Evolutionary conservation across 1,139 yeast genomes (phyloP).

Genomic region (Yamadazyma buinensis): DNA sequence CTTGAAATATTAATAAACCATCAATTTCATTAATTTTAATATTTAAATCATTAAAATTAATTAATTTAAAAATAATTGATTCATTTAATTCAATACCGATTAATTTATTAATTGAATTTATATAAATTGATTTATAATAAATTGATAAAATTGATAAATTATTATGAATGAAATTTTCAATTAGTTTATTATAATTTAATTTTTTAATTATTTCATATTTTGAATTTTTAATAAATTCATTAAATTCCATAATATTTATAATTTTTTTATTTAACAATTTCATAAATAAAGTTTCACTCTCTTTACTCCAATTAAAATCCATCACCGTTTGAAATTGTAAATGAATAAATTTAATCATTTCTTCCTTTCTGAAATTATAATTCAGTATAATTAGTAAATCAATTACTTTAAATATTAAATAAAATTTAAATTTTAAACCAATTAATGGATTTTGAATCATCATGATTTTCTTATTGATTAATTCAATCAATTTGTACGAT

Average conservation of each 20-base stretch:
- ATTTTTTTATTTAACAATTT: constrained; percentile 14
- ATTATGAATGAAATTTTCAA: constrained; percentile 27
- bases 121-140: constrained; percentile 27
- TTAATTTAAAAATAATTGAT: constrained; percentile 33
- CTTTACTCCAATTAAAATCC: background rate
- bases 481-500: constrained; percentile 26
- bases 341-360: constrained; percentile 23
- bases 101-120: constrained; percentile 14
- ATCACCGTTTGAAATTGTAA: background rate
- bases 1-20: constrained; percentile 23
- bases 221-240: constrained; percentile 13
- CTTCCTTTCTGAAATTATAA: constrained; percentile 32
- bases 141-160: constrained; percentile 27
- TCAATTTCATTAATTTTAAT: constrained; percentile 33
- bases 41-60: constrained; percentile 25
- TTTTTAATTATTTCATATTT: background rate
- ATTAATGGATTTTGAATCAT: constrained; percentile 20
- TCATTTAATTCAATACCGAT: constrained; percentile 12
- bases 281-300: constrained; percentile 5
- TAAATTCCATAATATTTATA: constrained; percentile 16
- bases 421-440: constrained; percentile 4
- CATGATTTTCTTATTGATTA: constrained; percentile 37
- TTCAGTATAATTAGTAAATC: constrained; percentile 28
- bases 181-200: constrained; percentile 10
- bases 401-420: constrained; percentile 23